These are phyloP conservation scores for Filobasidium floriforme DNA, from an alignment of 768 basidiomycete species.

Conservation along the genomic window DNA sequence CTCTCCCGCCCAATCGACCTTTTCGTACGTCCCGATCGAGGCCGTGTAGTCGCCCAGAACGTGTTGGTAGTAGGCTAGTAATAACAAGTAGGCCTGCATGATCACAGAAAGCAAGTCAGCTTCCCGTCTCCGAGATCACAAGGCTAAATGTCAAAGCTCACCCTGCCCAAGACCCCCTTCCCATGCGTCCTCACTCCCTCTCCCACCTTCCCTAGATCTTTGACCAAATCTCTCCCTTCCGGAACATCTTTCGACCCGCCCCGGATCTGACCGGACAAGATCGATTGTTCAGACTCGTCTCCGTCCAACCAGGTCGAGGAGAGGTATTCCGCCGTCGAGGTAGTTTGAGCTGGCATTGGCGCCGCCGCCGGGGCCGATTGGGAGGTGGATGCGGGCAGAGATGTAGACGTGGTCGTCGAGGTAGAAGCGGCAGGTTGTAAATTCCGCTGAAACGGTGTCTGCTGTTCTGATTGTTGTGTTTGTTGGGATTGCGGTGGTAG, in stretches of 20 bases:
- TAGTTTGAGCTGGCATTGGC: neutral
- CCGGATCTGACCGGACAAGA: conserved; percentile 33
- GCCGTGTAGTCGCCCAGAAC: conserved; percentile 61
- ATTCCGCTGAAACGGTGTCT: too few species aligned
- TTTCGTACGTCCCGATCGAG: conserved; percentile 51
- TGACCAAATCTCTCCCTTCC: conserved; percentile 8
- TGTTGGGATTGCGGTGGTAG: too few species aligned
- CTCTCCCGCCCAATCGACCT: conserved; percentile 56
- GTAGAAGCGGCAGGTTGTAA: too few species aligned
- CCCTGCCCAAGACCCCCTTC: neutral
- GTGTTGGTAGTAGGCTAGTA: conserved; percentile 72
- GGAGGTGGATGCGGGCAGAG: neutral
- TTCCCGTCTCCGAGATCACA: too few species aligned
- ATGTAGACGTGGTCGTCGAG: too few species aligned
- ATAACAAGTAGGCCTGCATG: conserved; percentile 58
- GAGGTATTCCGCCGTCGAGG: conserved; percentile 27
- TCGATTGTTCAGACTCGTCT: conserved; percentile 56
- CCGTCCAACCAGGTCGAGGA: conserved; percentile 53
- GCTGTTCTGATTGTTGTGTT: too few species aligned
- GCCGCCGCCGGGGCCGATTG: too few species aligned
- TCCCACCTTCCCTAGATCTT: conserved; percentile 8
- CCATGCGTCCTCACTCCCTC: conserved; percentile 9
- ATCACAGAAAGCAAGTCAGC: too few species aligned
- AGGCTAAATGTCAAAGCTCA: neutral
- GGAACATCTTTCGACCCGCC: conserved; percentile 13